These are phyloP conservation scores for Apiotrichum domesticum DNA, from an alignment of 1,284 basidiomycete species.

Conservation along the genomic window DNA sequence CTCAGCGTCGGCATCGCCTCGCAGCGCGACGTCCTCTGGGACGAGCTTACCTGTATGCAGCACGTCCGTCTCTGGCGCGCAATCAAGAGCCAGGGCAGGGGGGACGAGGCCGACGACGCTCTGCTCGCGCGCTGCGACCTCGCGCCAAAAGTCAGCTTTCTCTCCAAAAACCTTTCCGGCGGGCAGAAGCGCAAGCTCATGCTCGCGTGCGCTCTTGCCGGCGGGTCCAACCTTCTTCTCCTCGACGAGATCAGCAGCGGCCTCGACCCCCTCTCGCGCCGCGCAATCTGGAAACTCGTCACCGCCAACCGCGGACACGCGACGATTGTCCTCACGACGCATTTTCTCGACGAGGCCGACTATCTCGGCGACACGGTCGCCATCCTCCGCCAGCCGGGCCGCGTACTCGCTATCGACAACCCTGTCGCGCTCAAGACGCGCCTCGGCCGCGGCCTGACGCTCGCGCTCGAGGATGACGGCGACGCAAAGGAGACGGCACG, in stretches of 20 bases:
- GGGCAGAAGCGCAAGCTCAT: constrained; percentile 78
- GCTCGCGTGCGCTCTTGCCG: constrained; percentile 67
- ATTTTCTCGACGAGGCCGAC: constrained; percentile 73
- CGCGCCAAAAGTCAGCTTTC: constrained; percentile 59
- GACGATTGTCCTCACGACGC: constrained; percentile 64
- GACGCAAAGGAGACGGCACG: background rate
- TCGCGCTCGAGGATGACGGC: constrained; percentile 42
- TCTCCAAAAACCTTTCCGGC: constrained; percentile 62
- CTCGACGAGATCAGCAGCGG: constrained; percentile 71
- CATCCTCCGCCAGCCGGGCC: constrained; percentile 67
- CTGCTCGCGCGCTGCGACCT: constrained; percentile 66
- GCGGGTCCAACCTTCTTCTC: constrained; percentile 58
- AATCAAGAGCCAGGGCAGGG: constrained; percentile 52
- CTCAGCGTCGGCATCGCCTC: constrained; percentile 62
- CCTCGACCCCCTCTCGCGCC: constrained; percentile 68
- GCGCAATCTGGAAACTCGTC: constrained; percentile 69
- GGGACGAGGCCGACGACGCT: constrained; percentile 48
- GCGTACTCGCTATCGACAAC: constrained; percentile 63
- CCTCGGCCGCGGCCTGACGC: constrained; percentile 58
- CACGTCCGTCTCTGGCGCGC: constrained; percentile 67
- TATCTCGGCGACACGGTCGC: constrained; percentile 68
- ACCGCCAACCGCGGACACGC: constrained; percentile 60
- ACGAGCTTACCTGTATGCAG: constrained; percentile 66
- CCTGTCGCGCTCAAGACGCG: constrained; percentile 65
- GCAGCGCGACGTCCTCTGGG: constrained; percentile 75